Conservation (phyloP, 1,139 yeast genomes). For the Blastobotrys aristatus region DNA sequence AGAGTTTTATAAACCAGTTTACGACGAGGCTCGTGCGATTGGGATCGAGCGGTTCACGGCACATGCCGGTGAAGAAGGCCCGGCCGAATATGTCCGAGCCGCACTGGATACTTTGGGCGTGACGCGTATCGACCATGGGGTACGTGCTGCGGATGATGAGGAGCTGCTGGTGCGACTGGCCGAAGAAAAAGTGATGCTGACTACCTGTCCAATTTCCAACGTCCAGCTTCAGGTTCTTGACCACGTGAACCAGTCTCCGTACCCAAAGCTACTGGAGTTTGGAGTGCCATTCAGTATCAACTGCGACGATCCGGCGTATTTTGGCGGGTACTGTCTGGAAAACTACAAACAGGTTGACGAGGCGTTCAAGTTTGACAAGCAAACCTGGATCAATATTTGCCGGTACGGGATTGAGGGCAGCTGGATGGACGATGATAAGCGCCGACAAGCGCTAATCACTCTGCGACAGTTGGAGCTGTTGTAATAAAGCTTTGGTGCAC, state of each 20-base stretch:
- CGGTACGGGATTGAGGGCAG: conserved; percentile 54
- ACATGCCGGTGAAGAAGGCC: conserved; percentile 88
- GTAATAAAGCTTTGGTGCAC: too few relatives aligned
- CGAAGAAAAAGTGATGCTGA: conserved; percentile 48
- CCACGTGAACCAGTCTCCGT: conserved; percentile 61
- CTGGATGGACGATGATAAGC: conserved; percentile 46
- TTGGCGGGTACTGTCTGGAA: conserved; percentile 76
- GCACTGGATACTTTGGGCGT: conserved; percentile 56
- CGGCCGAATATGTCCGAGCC: conserved; percentile 53
- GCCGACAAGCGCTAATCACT: neutral
- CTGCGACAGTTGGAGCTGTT: conserved; percentile 42
- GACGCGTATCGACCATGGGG: conserved; percentile 74
- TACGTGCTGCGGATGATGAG: conserved; percentile 52
- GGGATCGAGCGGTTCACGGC: conserved; percentile 53
- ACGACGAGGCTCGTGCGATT: conserved; percentile 43
- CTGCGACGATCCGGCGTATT: conserved; percentile 83
- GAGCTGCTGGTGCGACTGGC: conserved; percentile 54
- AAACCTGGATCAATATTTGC: conserved; percentile 46
- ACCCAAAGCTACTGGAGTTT: conserved; percentile 51
- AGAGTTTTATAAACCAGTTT: conserved; percentile 57
- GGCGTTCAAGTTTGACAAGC: conserved; percentile 52
- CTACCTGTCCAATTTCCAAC: conserved; percentile 74
- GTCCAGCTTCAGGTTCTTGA: conserved; percentile 68
- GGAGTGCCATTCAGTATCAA: conserved; percentile 71
- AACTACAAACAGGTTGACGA: conserved; percentile 63